Percentiles rank a stretch among this genome's conserved stretches.
These are phyloP conservation scores for Penicillium roqueforti DNA, from an alignment of 495 filamentous ascomycete species.

Conservation along the genomic window DNA sequence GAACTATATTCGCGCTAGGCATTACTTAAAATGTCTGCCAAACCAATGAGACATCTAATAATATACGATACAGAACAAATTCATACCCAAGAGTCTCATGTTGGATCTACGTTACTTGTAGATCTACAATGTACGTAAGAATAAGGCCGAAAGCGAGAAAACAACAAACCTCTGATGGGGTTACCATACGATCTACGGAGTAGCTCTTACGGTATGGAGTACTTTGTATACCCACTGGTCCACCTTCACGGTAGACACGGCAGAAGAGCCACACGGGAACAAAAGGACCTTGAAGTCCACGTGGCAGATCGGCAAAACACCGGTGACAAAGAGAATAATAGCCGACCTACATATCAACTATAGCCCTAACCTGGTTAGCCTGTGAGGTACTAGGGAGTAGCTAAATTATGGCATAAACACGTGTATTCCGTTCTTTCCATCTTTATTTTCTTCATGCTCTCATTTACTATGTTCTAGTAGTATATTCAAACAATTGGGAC, in stretches of 20 bases:
- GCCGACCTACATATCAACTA: neutral
- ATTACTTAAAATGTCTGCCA: neutral
- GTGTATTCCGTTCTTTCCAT: neutral
- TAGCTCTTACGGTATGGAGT: neutral
- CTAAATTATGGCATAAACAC: neutral
- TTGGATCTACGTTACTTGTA: neutral
- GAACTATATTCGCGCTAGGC: neutral
- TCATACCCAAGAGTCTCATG: neutral
- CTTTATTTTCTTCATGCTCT: neutral
- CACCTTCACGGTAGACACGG: conserved; percentile 1
- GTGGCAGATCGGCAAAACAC: conserved; percentile 9
- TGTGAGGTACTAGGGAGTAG: neutral
- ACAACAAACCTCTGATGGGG: neutral
- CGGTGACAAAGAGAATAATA: neutral
- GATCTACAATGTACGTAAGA: neutral
- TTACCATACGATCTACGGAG: neutral
- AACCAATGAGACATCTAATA: too few species aligned
- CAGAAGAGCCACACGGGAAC: neutral
- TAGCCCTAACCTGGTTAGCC: neutral
- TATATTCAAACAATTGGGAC: too few species aligned
- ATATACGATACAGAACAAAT: neutral
- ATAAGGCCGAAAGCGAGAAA: neutral
- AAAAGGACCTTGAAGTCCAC: conserved; percentile 5
- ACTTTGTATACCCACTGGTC: neutral
- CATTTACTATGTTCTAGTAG: too few species aligned